A percentile compares a stretch with the other conserved stretches of the same genome.
These are phyloP conservation scores for Sordariomycetes sp. DNA, from an alignment of 2,329 filamentous ascomycete species.

Conservation along the genomic window DNA sequence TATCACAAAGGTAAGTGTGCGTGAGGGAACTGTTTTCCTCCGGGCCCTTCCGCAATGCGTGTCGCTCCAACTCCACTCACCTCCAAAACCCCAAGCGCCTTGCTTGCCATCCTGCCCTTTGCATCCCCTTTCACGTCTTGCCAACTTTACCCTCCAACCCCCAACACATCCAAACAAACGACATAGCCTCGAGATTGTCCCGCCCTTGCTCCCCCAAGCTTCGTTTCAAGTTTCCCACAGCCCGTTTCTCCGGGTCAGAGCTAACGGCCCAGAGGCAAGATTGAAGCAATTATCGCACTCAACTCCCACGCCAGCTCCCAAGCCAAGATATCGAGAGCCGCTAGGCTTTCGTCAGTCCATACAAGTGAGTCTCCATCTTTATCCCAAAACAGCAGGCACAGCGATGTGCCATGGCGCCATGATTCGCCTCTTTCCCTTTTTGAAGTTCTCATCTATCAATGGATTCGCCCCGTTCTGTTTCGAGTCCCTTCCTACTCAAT, in stretches of 20 bases:
- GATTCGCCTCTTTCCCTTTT: neutral
- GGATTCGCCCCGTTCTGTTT: neutral
- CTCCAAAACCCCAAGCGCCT: neutral
- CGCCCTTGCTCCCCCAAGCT: neutral
- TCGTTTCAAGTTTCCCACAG: neutral
- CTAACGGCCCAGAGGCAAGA: neutral
- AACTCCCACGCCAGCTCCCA: neutral
- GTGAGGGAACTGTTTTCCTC: neutral
- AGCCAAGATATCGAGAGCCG: neutral
- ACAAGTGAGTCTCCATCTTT: neutral
- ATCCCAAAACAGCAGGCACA: neutral
- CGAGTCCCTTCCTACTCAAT: neutral
- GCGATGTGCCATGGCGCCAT: neutral
- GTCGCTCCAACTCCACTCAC: neutral
- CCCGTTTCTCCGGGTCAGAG: neutral
- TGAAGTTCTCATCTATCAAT: neutral
- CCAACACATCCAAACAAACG: neutral
- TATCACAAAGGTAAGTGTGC: neutral
- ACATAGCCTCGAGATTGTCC: neutral
- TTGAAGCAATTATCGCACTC: neutral
- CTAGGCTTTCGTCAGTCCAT: neutral
- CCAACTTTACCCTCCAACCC: neutral
- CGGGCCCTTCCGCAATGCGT: neutral
- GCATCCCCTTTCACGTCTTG: too few species aligned
- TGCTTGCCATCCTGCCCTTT: neutral